Conservation (phyloP, 1,139 yeast genomes). For the Ogataea hybrid region DNA sequence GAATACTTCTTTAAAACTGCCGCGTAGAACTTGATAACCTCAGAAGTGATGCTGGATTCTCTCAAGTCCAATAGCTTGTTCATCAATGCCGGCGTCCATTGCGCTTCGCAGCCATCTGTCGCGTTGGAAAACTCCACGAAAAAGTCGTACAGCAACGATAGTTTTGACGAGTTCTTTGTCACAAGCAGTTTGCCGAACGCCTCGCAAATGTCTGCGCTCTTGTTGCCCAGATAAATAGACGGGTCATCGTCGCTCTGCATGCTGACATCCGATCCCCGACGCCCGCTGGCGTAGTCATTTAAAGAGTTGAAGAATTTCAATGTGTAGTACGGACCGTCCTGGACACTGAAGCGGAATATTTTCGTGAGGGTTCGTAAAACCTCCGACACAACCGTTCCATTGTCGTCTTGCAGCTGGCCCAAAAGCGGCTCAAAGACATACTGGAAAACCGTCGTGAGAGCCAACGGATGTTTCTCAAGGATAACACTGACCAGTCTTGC, state of each 20-base stretch:
- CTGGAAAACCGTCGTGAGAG: conserved; percentile 28
- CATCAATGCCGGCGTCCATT: conserved; percentile 22
- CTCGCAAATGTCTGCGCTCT: conserved; percentile 17
- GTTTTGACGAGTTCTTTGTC: conserved; percentile 14
- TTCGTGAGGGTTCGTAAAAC: conserved; percentile 36
- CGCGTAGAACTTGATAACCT: conserved; percentile 33
- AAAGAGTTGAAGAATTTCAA: conserved; percentile 24
- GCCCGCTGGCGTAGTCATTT: conserved; percentile 18
- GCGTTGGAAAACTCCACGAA: conserved; percentile 24
- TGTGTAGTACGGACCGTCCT: conserved; percentile 31
- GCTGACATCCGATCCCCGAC: conserved; percentile 29
- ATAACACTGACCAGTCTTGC: conserved; percentile 44
- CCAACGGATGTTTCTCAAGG: conserved; percentile 37
- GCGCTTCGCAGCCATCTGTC: conserved; percentile 22
- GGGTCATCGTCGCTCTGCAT: conserved; percentile 32
- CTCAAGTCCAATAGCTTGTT: conserved; percentile 18
- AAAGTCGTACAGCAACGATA: conserved; percentile 22
- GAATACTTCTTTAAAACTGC: conserved; percentile 30
- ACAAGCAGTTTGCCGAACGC: conserved; percentile 16
- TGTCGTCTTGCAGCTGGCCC: conserved; percentile 38
- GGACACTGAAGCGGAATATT: conserved; percentile 29
- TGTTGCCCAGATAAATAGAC: conserved; percentile 13
- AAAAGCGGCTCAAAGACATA: conserved; percentile 28
- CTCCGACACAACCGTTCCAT: conserved; percentile 41
- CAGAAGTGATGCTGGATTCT: conserved; percentile 26